A percentile compares a stretch with the other conserved stretches of the same genome.
phyloP scores from a whole-genome alignment of 2,329 filamentous ascomycete species.

The Geosmithia putterillii region DNA sequence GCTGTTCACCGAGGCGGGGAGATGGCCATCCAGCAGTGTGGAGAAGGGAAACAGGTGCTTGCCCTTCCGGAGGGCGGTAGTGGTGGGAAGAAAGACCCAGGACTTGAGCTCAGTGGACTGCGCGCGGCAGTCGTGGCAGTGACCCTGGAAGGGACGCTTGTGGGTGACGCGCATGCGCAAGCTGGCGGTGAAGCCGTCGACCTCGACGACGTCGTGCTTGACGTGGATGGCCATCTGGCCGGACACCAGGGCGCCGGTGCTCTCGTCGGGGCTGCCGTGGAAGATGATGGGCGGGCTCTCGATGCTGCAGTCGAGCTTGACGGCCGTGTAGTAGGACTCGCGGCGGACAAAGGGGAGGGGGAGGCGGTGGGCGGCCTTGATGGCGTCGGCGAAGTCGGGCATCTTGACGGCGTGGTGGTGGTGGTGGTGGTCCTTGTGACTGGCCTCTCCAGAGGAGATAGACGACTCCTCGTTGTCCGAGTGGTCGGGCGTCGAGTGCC shows the following conservation, averaged over 20 bases:
- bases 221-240: conserved; percentile 69
- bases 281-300: conserved; percentile 83
- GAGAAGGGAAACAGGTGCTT: conserved; percentile 79
- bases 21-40: conserved; percentile 68
- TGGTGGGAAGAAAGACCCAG: conserved; percentile 58
- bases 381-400: conserved; percentile 22
- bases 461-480: conserved; percentile 23
- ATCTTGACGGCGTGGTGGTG: conserved; percentile 16
- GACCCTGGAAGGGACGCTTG: conserved; percentile 68
- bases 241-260: conserved; percentile 74
- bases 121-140: conserved; percentile 66
- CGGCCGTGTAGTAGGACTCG: conserved; percentile 24
- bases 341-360: conserved; percentile 29
- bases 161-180: conserved; percentile 60
- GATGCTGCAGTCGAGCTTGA: conserved; percentile 45
- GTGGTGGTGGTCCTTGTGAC: conserved; percentile 1
- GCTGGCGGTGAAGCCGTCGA: conserved; percentile 62
- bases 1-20: conserved; percentile 75
- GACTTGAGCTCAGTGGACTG: conserved; percentile 62
- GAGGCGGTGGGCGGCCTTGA: conserved; percentile 28
- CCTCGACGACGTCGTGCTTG: conserved; percentile 49
- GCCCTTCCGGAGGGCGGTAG: conserved; percentile 35
- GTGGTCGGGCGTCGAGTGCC: conserved; percentile 18
- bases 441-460: neutral
- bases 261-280: conserved; percentile 62